Conservation (phyloP, 352 stramenopile species). For the Phytopythium kandeliae region DNA sequence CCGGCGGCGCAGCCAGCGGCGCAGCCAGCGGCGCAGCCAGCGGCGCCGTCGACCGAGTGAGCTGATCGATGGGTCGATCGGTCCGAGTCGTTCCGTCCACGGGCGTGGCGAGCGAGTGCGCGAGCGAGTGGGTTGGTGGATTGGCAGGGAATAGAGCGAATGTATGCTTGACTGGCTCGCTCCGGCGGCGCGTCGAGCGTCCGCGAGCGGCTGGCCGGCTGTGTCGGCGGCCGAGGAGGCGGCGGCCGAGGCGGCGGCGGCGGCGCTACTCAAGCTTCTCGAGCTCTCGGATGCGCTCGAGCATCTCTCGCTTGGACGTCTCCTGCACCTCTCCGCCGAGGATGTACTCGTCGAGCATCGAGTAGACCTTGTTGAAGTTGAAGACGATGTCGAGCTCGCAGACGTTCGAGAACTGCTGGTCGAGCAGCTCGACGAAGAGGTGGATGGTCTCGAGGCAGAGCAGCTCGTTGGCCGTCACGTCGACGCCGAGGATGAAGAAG, state of each 20-base stretch:
- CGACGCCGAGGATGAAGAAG: constrained; percentile 97
- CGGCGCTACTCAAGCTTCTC: constrained; percentile 84
- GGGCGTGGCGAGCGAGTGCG: no score
- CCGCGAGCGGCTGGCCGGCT: no score
- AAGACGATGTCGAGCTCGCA: constrained; percentile 97
- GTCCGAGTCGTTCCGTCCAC: no score
- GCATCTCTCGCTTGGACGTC: constrained; percentile 90
- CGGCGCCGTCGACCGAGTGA: no score
- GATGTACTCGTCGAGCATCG: constrained; percentile 94
- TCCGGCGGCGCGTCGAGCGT: no score
- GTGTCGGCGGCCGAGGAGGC: no score
- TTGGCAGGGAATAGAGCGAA: neutral
- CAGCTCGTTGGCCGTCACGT: constrained; percentile 97
- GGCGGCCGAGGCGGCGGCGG: no score
- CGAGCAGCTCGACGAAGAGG: constrained; percentile 97
- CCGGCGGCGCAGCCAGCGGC: neutral
- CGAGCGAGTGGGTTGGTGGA: no score
- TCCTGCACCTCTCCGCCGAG: constrained; percentile 92
- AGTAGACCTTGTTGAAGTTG: constrained; percentile 96
- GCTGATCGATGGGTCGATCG: no score
- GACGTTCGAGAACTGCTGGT: constrained; percentile 98
- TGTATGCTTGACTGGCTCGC: no score
- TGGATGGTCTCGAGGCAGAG: constrained; percentile 98
- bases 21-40: no score
- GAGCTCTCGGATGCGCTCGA: constrained; percentile 89